Evolutionary conservation across 2,329 filamentous ascomycete species (phyloP), one percentile per base, ranked within the genome.

Genomic region (Malbranchea zuffiana): DNA sequence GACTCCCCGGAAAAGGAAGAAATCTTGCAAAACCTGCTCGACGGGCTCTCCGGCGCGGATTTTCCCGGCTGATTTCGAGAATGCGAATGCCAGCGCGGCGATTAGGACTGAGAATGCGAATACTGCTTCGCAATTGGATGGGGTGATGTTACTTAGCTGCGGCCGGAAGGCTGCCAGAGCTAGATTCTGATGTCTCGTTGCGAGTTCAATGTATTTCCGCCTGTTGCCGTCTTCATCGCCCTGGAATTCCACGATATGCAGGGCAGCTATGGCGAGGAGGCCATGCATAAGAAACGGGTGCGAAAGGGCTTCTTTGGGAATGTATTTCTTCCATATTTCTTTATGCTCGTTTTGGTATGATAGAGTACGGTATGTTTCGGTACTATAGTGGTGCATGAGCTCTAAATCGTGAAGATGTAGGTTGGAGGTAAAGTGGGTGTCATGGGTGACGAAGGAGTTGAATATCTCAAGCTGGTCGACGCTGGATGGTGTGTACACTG

Each of bases 351-450:
- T 41, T 18, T 46, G 42, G 15, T 45, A 40, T 2, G 50, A 47
- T 10, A 53, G 37, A 2, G 50, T 51, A 32, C 38, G 44, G 31
- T 57, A 58, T 13, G 54, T 58, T 16, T 50, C 41, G 8, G 53
- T 59, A 7, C 55, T 59, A 40, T 59, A 66, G 40, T 56, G 53
- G 43, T 66, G 60, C 32, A 66, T 54, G 18, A 66, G 49, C 40
- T 65, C 60, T n/a, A 66, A 47, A 41, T 66, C 62, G n/a, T 58
- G 47, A n/a, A 60, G 36, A 32, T 53, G 44, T 24, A 51, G 27
- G 29, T 47, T 43, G 7, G 44, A 46, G 10, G 39, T 32, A 17
- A 47, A 41, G 20, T 47, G 41, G 5, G 36, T 39, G 10, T 24
- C 44, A 19, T 31, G 36, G 40, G 26, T 44, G n/a, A 29, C 34